Base-by-base conservation (phyloP, 768 basidiomycete genomes). In the Lentinula raphanica region DNA sequence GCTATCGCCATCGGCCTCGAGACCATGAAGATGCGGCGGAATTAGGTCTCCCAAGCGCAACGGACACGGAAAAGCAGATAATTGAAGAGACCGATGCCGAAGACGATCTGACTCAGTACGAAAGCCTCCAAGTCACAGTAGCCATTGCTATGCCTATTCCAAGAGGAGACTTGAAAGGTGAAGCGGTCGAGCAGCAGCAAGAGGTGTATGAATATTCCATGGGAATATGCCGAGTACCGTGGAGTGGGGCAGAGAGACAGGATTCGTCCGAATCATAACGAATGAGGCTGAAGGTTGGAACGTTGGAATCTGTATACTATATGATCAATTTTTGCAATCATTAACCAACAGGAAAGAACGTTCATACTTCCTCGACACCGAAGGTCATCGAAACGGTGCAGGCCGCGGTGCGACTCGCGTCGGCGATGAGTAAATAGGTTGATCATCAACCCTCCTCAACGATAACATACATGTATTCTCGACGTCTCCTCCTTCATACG, bases 391-490 rank as follows among this genome's bases (percentile, higher is more conserved):
- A 23, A 53, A 53, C 23, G 36, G 51, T 3, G 51, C 38, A 9
- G 51, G 54, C n/a, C n/a, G n/a, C n/a, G n/a, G n/a, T 15, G 15
- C 54, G 21, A 40, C n/a, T 40, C 42, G 28, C 17, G 54, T 56
- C 19, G 54, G 54, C 15, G 44, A 56, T 44, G 42, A 23, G 17
- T 32, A 36, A 13, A 15, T n/a, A 15, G 54, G 15, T 2, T 31
- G 23, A 3, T 56, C 54, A 11, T 42, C 42, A 23, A 46, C 13
- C 48, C 77, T 71, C 44, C 77, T 71, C 42, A 85, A 67, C 48
- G 80, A 78, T 65, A 85, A 59, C 44, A 84, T 75, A 66, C 76
- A 79, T 5, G 73, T 72, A 46, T 67, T 66, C 4, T 75, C 72
- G 40, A 65, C 70, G 28, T 69, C 62, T 31, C 27, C 42, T 23